Percentiles rank a stretch among this genome's conserved stretches.
These are phyloP conservation scores for Huntiella abstrusa DNA, from an alignment of 2,329 filamentous ascomycete species.

Conservation along the genomic window DNA sequence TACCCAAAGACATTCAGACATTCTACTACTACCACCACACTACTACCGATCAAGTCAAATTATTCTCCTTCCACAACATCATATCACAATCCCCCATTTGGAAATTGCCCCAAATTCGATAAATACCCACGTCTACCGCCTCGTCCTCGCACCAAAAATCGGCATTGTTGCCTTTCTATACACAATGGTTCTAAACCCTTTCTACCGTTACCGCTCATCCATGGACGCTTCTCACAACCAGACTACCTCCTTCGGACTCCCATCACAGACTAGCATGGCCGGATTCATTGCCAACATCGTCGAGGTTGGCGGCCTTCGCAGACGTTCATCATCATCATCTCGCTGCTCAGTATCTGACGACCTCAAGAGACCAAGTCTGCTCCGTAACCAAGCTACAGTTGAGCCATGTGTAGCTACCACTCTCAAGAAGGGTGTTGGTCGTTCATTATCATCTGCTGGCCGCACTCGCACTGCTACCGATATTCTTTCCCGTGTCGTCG, in stretches of 20 bases:
- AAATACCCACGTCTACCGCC: not conserved
- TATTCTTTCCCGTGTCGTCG: slow-evolving; percentile 9
- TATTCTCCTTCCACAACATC: not conserved
- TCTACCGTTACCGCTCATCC: slow-evolving; percentile 8
- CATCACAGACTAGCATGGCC: slow-evolving; percentile 8
- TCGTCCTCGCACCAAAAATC: not conserved
- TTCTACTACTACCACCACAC: not conserved
- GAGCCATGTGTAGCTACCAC: slow-evolving; percentile 8
- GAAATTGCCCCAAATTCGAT: not conserved
- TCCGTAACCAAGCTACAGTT: slow-evolving; percentile 10
- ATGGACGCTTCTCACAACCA: slow-evolving; percentile 6
- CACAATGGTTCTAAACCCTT: slow-evolving; percentile 9
- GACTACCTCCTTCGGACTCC: slow-evolving; percentile 3
- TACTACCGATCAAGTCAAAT: not conserved
- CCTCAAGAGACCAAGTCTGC: slow-evolving; percentile 9
- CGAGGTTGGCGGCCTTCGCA: slow-evolving; percentile 7
- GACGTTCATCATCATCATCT: slow-evolving; percentile 11
- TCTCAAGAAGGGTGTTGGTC: slow-evolving; percentile 7
- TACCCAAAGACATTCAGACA: not conserved
- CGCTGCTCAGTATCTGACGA: slow-evolving; percentile 11
- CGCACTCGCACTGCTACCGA: slow-evolving; percentile 10
- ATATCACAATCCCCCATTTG: not conserved
- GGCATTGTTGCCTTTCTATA: not conserved
- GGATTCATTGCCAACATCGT: slow-evolving; percentile 11
- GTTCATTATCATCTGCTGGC: slow-evolving; percentile 7